Evolutionary conservation across 148 eudicot genomes (phyloP), one percentile per base, ranked within the genome.

Genomic region (Rhododendron molle): DNA sequence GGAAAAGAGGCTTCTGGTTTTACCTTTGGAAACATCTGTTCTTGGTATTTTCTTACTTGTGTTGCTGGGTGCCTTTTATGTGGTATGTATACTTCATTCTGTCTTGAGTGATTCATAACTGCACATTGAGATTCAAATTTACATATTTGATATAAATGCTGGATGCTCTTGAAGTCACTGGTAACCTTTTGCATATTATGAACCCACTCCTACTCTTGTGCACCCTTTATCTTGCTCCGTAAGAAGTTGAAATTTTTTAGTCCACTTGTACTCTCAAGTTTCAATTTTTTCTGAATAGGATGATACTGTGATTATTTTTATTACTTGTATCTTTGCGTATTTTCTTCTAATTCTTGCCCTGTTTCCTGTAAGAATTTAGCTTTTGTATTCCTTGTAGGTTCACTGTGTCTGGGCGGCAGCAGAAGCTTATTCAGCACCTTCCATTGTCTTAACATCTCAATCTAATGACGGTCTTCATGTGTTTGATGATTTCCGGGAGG

Each of bases 331-430:
- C 36, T 69, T 36, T 67, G 30, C 12, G 26, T 44, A 67, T 69
- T 83, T 43, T 46, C 49, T 73, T 62, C 80, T 54, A 54, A 14
- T 14, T 62, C 38, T 71, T 86, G 5, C 62, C 6, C 14, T 7
- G 18, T 46, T 14, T 46, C 26, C 30, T 20, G 6, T 36, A 20
- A 18, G n/a, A 18, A 30, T 76, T 3, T 21, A 73, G 38, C 71
- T 83, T 38, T 83, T 28, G 80, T 36, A 73, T 76, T 85, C 47
- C 40, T 81, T 90, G 89, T 86, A 97, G 98, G 98, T 97, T 67
- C 98, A 97, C 85, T 95, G 98, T 92, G 99, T 97, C 84, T 97
- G 99, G 98, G 99, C 99, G 43, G 98, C 99, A 73, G 96, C 99
- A 76, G 99, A 97, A 89, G 99, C 99, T 72, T 97, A 97, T 91